Percentiles rank a stretch among this genome's conserved stretches.
Conservation (phyloP, 331 rosid species). For the Malus hybrid region DNA sequence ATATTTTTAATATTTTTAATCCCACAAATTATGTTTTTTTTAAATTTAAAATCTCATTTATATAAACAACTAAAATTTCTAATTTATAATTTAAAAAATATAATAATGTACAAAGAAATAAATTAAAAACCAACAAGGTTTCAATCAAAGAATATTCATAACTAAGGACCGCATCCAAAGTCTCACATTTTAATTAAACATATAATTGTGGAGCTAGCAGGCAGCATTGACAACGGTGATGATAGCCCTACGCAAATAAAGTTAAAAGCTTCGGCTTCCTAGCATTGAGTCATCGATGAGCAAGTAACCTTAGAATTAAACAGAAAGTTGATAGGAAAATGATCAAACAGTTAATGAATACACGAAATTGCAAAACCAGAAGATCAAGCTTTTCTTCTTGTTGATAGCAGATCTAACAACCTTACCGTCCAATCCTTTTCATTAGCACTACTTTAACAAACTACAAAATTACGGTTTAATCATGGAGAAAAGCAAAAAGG, state of each 20-base stretch:
- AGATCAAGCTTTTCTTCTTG: not conserved
- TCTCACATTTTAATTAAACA: too few relatives aligned
- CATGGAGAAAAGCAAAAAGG: not conserved
- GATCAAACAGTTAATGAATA: not conserved
- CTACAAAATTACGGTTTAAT: not conserved
- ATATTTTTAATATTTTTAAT: too few relatives aligned
- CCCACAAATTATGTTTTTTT: too few relatives aligned
- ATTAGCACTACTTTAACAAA: not conserved
- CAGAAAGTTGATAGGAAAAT: not conserved
- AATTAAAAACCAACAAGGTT: too few relatives aligned
- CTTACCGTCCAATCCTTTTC: constrained; percentile 17
- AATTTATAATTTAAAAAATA: too few relatives aligned
- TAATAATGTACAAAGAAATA: too few relatives aligned
- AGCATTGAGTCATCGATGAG: not conserved
- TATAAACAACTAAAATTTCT: too few relatives aligned
- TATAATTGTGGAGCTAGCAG: not conserved
- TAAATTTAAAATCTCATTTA: too few relatives aligned
- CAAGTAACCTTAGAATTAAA: not conserved
- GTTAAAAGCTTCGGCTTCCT: not conserved
- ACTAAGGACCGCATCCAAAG: too few relatives aligned
- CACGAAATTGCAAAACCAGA: not conserved
- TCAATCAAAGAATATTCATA: too few relatives aligned
- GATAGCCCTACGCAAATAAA: not conserved
- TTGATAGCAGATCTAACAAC: constrained; percentile 24
- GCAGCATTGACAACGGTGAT: not conserved